Conservation (phyloP, 2,329 filamentous ascomycete genomes). For the Hypoxylon sp. region DNA sequence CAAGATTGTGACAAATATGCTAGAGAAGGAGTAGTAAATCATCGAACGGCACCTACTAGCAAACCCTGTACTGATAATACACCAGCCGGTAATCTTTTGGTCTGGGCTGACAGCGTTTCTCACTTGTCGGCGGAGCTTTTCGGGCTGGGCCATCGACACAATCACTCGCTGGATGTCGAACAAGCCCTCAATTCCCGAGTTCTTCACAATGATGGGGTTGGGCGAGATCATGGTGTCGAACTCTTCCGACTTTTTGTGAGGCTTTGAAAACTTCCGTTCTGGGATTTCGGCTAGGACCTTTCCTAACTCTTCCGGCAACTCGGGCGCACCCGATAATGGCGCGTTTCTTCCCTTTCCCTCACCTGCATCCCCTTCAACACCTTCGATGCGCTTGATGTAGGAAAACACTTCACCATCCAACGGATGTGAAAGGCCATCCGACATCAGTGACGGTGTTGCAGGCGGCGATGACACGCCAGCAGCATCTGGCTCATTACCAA, state of each 20-base stretch:
- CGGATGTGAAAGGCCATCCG: constrained; percentile 11
- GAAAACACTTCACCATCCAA: constrained; percentile 31
- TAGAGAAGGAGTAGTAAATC: not conserved
- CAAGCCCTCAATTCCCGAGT: constrained; percentile 37
- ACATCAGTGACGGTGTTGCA: constrained; percentile 15
- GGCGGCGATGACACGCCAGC: constrained; percentile 10
- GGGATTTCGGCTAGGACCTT: constrained; percentile 30
- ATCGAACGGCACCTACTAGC: constrained; percentile 28
- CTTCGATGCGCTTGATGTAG: constrained; percentile 29
- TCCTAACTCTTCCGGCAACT: constrained; percentile 22
- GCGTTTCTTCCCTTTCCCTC: not conserved
- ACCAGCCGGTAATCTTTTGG: constrained; percentile 49
- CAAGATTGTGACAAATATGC: not conserved
- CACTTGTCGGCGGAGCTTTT: constrained; percentile 44
- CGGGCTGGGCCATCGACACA: constrained; percentile 54
- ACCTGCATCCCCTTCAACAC: not conserved
- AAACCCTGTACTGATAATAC: constrained; percentile 50
- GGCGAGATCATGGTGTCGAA: constrained; percentile 49
- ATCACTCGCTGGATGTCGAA: constrained; percentile 59
- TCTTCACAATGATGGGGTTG: constrained; percentile 48
- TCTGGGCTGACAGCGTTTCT: constrained; percentile 43
- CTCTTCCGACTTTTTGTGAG: constrained; percentile 17
- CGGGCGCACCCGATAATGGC: constrained; percentile 3
- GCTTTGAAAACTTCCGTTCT: constrained; percentile 21
- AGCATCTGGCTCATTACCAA: constrained; percentile 4